Evolutionary conservation across 495 filamentous ascomycete genomes (phyloP), one percentile per base, ranked within the genome.

Genomic region (Durotheca rogersii): DNA sequence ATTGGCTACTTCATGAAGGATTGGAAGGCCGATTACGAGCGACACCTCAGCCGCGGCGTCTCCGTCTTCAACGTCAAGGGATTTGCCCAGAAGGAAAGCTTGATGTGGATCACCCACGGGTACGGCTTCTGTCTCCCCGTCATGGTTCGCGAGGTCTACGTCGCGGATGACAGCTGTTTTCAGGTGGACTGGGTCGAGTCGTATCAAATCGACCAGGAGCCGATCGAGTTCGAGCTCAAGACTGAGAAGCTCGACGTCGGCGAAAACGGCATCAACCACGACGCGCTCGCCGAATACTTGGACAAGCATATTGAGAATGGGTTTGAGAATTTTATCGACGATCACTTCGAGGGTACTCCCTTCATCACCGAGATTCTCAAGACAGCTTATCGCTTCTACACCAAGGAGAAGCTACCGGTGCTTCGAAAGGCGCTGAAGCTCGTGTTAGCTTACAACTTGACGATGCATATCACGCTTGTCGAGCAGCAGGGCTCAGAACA

Each of bases 1-100:
- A 93, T 96, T 62, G 88, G 81, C 21, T 95, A 90, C 62, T 96
- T 96, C 76, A 92, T 95, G 88, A 95, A 95, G 77, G 90, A 95
- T 68, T 96, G 89, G 90, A 92, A 87, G 71, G 90, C 88, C 11
- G 90, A 96, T 60, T 94, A 89, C 64, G 90, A 95, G 69, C 85
- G 90, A 41, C 90, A 96, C 65, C 80, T 91, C 45, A 84, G 77
- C 59, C 82, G 89, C 53, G 88, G 87, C 27, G 88, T 95, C 67
- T 90, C 89, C 2, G 84, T 94, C 27, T 89, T 84, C 62, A 95
- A 96, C 62, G 92, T 96, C 72, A 95, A 92, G 67, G 90, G 90
- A 43, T 94, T 92, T 62, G 86, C 88, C 16, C 80, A 83, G 36
- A 80, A 86, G 44, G 90, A 95, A 69, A 82, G 81, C 30, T 73